Percentiles rank a stretch among this genome's conserved stretches.
Conservation (phyloP, 1,284 basidiomycete genomes). For the Ceraceosorus guamensis region DNA sequence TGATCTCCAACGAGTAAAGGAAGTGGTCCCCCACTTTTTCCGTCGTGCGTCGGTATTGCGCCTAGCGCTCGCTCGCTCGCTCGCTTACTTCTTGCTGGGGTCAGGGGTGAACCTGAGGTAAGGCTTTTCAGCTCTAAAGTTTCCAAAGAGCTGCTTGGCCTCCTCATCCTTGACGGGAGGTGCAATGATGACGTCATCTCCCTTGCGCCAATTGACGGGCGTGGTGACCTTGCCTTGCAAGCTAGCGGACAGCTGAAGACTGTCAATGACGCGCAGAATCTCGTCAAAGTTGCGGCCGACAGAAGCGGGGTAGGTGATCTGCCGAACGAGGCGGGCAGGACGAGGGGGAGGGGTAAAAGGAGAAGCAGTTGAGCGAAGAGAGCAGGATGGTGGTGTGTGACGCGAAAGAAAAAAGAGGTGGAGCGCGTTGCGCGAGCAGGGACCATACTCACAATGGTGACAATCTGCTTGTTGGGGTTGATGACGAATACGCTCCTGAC, state of each 20-base stretch:
- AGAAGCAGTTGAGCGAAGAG: too few species aligned
- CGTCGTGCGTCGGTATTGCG: too few species aligned
- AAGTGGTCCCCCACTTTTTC: too few species aligned
- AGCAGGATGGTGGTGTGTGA: too few species aligned
- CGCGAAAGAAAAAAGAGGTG: too few species aligned
- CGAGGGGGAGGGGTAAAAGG: too few species aligned
- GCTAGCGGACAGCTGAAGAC: constrained; percentile 77
- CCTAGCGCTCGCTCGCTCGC: too few species aligned
- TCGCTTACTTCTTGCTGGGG: too few species aligned
- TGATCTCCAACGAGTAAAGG: too few species aligned
- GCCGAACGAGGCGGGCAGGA: constrained; percentile 47
- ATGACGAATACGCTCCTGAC: constrained; percentile 60
- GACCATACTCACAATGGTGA: constrained; percentile 43
- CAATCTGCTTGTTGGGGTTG: constrained; percentile 50
- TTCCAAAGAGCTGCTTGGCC: constrained; percentile 70
- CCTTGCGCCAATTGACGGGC: constrained; percentile 90
- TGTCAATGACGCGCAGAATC: constrained; percentile 73
- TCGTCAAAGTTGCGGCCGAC: constrained; percentile 62
- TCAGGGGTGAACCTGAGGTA: constrained; percentile 51
- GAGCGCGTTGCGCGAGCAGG: too few species aligned
- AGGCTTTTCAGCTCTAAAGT: constrained; percentile 52
- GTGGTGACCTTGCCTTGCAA: constrained; percentile 55
- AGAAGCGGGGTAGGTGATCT: constrained; percentile 62
- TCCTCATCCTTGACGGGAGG: constrained; percentile 78
- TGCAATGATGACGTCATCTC: constrained; percentile 90